Evolutionary conservation across 129 eudicot species (phyloP), one percentile per base, ranked within the genome.

Genomic region (Scalesia atractyloides): DNA sequence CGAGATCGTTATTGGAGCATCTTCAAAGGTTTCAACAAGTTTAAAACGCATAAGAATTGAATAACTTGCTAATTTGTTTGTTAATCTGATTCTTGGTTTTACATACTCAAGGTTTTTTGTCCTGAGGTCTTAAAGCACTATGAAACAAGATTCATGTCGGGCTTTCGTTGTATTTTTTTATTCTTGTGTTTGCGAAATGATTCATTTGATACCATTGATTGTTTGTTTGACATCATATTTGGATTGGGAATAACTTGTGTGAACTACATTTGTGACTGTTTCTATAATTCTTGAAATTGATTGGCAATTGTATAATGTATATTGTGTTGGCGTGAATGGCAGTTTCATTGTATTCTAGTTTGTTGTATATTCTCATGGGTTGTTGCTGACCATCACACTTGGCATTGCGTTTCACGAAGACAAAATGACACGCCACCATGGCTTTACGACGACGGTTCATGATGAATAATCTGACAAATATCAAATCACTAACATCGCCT

Each of bases 1-100:
- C 96, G 11, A 73, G 78, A 49, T 84, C 89, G 1, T 75, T 92
- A 69, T 59, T 88, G 91, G 97, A 82, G 76, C 90, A 84, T 74
- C 89, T 92, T 15, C 74, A 81, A 33, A 84, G 73, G 57, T 48
- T 73, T 51, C 86, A 82, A 50, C 84, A 80, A 26, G 80, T 5
- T 53, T n/a, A 52, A 51, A 53, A 70, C 16, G 33, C 15, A 44
- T 41, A 75, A 75, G 79, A 37, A 43, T 19, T 15, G 33, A 71
- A 34, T 74, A 74, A 64, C 72, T 36, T 74, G 68, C 77, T 78
- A 78, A 70, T 78, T 78, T 78, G 82, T 78, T 78, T 54, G 63
- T 70, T 78, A 70, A 30, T 70, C 72, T 63, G 77, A 78, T 70
- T 70, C 66, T 78, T 24, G 30, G 30, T 24, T 24, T 24, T 24